Evolutionary conservation across 345 rosid species (phyloP).

Genomic region (Excoecaria agallocha): DNA sequence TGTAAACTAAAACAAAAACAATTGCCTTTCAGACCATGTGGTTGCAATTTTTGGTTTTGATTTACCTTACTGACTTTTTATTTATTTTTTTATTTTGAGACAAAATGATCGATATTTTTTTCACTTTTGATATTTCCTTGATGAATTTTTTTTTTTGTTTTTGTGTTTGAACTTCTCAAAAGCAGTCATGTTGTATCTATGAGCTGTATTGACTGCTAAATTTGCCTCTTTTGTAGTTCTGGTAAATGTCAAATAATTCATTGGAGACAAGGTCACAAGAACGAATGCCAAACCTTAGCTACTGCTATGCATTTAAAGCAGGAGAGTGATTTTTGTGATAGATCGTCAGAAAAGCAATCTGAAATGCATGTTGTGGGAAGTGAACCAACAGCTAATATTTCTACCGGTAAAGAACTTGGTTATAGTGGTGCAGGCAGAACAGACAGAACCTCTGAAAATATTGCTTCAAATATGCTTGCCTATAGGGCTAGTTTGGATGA

Average conservation of each 20-base stretch:
- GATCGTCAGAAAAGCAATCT: conserved; percentile 21
- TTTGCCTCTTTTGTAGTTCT: conserved; percentile 50
- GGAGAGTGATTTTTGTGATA: conserved; percentile 18
- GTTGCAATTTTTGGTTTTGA: neutral
- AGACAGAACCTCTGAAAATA: conserved; percentile 31
- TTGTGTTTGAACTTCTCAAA: conserved; percentile 2
- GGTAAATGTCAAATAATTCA: conserved; percentile 93
- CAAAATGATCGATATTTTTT: no score
- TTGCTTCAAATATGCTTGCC: conserved; percentile 23
- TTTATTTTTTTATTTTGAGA: no score
- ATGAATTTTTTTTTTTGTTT: neutral
- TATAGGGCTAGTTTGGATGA: conserved; percentile 29
- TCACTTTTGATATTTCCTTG: no score
- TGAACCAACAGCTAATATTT: conserved; percentile 16
- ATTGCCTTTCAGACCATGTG: neutral
- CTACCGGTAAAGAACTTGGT: conserved; percentile 9
- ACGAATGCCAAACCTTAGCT: conserved; percentile 57
- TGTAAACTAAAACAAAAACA: neutral
- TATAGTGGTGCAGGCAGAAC: conserved; percentile 13
- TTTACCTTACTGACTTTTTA: no score
- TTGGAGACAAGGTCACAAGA: conserved; percentile 80
- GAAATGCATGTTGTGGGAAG: conserved; percentile 22
- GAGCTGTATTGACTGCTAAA: conserved; percentile 9
- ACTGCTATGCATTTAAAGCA: conserved; percentile 13
- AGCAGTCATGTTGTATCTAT: neutral